Evolutionary conservation across 805 yeast species (phyloP), one percentile per base, ranked within the genome.

Genomic region (Suhomyces vadensis): DNA sequence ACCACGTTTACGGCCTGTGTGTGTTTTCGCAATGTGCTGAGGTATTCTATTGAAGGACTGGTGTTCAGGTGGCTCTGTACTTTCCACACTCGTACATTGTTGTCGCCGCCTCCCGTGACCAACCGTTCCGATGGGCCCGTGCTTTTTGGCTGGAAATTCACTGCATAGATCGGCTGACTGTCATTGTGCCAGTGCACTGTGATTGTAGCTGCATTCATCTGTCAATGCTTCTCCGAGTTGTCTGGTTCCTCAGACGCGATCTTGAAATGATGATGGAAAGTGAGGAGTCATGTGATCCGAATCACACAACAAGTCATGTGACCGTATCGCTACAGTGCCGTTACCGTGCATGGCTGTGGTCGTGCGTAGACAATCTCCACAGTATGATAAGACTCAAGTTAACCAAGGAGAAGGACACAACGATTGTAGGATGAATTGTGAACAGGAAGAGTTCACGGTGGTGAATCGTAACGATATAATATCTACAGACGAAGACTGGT

Each of bases 101-200:
- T 87, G 63, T 94, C 99, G 33, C 97, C 97, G 19, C 98, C 98
- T 0, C 89, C 96, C 0, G 98, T 92, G 3, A 84, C 92, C 26
- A 92, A 66, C 39, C 95, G 75, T 17, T 58, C 54, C 0, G 75
- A 58, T 3, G 36, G 10, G 16, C 35, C 31, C 16, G 26, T 21
- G 5, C 11, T 10, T 9, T 37, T 27, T 1, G 82, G 82, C 57
- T 85, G 91, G 58, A 83, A 80, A 47, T 78, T 78, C 2, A 82
- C 74, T 14, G 83, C 75, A 56, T 86, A 87, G 2, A 87, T 83
- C 0, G 95, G 92, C 54, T 81, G 82, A 33, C 79, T 82, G 45
- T 82, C 85, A 46, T 86, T 83, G 55, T 83, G 89, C 89, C 89
- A 83, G 56, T 82, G 85, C 11, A 83, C 75, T 1, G 85, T 74